Conservation (phyloP, 176 grass and related monocot genomes). For the Cenchrus americanus region DNA sequence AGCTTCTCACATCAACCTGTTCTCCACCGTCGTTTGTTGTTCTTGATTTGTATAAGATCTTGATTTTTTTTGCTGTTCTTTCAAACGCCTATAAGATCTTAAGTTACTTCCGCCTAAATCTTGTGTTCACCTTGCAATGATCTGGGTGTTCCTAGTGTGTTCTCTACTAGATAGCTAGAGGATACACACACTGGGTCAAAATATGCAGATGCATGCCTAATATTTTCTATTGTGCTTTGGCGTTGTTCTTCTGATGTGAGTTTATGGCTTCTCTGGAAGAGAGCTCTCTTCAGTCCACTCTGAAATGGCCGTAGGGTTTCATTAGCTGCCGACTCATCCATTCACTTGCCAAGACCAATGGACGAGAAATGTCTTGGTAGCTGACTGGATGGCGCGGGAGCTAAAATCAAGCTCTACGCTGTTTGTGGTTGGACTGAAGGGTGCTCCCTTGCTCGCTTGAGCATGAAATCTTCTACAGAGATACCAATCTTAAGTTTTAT, state of each 20-base stretch:
- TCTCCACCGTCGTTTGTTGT: background rate
- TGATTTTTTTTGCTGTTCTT: background rate
- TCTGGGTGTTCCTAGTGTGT: background rate
- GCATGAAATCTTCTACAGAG: slow-evolving; percentile 39
- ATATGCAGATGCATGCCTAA: background rate
- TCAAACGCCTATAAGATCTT: background rate
- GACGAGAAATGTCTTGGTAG: slow-evolving; percentile 48
- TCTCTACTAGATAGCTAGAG: too few relatives aligned
- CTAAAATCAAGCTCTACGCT: slow-evolving; percentile 59
- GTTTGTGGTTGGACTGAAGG: slow-evolving; percentile 95
- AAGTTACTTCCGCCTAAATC: background rate
- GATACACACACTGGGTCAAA: background rate
- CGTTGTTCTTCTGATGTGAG: slow-evolving; percentile 8
- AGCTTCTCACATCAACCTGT: background rate
- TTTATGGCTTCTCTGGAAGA: slow-evolving; percentile 39
- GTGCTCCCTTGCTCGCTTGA: slow-evolving; percentile 64
- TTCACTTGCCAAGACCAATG: slow-evolving; percentile 58
- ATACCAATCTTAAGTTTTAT: background rate
- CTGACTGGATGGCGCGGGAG: slow-evolving; percentile 86
- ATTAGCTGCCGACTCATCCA: slow-evolving; percentile 94
- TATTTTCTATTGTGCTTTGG: background rate
- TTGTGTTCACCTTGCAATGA: slow-evolving; percentile 14
- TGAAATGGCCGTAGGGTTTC: slow-evolving; percentile 58
- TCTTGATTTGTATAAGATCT: background rate
- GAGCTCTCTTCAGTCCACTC: slow-evolving; percentile 96